Base-by-base conservation (phyloP, 1,284 basidiomycete species). In the Tremellales sp. region DNA sequence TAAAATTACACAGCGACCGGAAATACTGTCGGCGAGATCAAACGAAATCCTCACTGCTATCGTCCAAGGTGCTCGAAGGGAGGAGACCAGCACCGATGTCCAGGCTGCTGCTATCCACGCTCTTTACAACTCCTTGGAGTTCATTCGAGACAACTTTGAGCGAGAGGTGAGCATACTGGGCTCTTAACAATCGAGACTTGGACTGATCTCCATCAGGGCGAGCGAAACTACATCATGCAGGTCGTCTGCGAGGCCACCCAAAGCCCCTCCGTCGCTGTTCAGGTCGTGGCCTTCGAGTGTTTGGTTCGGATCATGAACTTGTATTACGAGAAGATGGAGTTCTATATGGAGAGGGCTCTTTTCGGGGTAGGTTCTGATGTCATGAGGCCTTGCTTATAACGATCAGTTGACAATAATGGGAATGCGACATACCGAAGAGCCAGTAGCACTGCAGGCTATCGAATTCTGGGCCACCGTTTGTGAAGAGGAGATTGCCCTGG, bases 401-500 rank as follows among this genome's bases (percentile, higher is more conserved):
- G 13, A 32, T n/a, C 57, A 94, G 90, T 77, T 98, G 50, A 98
- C 94, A 7, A 90, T 97, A n/a, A 83, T 97, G 66, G 95, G 95
- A 43, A 99, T 99, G 95, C 89, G 90, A 71, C 86, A 95, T 63
- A 72, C 76, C 14, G 92, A 98, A 61, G 91, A 95, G 63, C 78
- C 82, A 13, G 94, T 99, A 18, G 90, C 91, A 0, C 75, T 97
- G 31, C 94, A 99, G 73, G 95, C 95, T 16, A 87, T 99, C 55
- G 94, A 99, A 68, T 99, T 99, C 75, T 99, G 95, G 94, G 92
- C 92, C 3, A 97, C 94, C 4, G 94, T 98, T 6, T 97, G 93
- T 66, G 94, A 99, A 69, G 90, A 97, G 70, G 94, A 99, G 73
- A 85, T 91, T 38, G 92, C 97, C 54, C 76, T 97, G 47, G 83